Base-by-base conservation (phyloP, 2,329 filamentous ascomycete species). In the Fusarium pseudocircinatum region DNA sequence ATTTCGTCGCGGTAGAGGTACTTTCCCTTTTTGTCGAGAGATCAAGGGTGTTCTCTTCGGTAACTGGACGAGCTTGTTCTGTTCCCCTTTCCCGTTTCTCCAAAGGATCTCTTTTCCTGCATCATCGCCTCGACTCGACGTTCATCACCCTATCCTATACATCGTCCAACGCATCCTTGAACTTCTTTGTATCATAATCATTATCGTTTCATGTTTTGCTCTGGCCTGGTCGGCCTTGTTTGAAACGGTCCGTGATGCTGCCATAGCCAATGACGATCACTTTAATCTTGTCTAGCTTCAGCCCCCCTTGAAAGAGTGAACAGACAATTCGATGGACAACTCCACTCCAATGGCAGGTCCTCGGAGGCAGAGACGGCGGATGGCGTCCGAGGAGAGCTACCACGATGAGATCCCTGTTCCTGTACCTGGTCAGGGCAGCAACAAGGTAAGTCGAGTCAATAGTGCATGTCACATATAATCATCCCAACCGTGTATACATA, bases 231-330 rank as follows among this genome's bases (percentile, higher is more conserved):
- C 37, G 58, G 59, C 69, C 72, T 15, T 39, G 42, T 61, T 73
- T 75, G 72, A 74, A 75, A 74, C 72, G 62, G 26, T 44, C 61
- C 43, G 60, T 72, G 37, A 60, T 40, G 64, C 46, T 37, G 20
- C 44, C 43, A 73, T 59, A 60, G 63, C 75, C 75, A 77, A 77
- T 77, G 65, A 56, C 54, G 44, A 65, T 66, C 58, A 50, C 63
- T 36, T 66, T 49, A 58, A 52, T 50, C 50, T 69, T 39, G 18
- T 39, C 24, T 53, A 47, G 61, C 42, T 67, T 24, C 42, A 54
- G 53, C 49, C 69, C 47, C 36, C 68, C 68, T 67, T 50, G 39
- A 39, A 61, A 47, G 24, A 58, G 49, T 15, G 32, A 67, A 75
- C 67, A 54, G 34, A 40, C 50, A 15, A 30, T 28, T 28, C 20